Evolutionary conservation across 441 rosid genomes (phyloP).

Genomic region (Eruca vesicaria): DNA sequence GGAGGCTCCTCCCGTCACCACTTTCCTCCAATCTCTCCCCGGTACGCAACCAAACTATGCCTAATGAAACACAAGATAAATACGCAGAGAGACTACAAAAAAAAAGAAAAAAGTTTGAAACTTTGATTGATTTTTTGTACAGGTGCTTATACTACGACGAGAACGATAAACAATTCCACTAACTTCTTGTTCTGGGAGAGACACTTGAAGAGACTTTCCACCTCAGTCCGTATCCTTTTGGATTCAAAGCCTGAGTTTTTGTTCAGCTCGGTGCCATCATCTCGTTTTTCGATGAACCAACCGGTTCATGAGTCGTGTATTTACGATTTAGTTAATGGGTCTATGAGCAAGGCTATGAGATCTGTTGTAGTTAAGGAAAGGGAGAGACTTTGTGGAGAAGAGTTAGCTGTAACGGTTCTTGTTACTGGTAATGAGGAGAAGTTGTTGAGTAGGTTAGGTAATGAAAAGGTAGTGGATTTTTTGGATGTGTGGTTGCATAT

Average conservation of each 20-base stretch:
- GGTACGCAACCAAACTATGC: slow-evolving; percentile 35
- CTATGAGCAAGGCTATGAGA: slow-evolving; percentile 45
- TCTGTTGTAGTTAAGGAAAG: slow-evolving; percentile 44
- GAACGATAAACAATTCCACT: slow-evolving; percentile 56
- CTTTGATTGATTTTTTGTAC: slow-evolving; percentile 5
- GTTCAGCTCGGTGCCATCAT: slow-evolving; percentile 32
- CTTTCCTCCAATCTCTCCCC: slow-evolving; percentile 64
- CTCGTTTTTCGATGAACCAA: slow-evolving; percentile 7
- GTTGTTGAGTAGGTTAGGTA: slow-evolving; percentile 31
- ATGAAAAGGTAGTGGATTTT: slow-evolving; percentile 21
- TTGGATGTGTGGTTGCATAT: slow-evolving; percentile 66
- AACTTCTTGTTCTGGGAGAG: slow-evolving; percentile 70
- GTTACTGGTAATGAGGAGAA: slow-evolving; percentile 51
- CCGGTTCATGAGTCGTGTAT: slow-evolving; percentile 42
- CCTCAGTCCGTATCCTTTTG: slow-evolving; percentile 54
- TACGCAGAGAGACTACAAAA: background rate
- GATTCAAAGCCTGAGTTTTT: slow-evolving; percentile 52
- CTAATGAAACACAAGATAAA: background rate
- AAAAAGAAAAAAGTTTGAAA: background rate
- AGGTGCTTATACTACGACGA: slow-evolving; percentile 86
- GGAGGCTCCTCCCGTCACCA: slow-evolving; percentile 53
- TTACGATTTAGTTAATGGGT: slow-evolving; percentile 43
- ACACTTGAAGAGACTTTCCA: slow-evolving; percentile 55
- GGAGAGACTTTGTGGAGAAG: slow-evolving; percentile 43
- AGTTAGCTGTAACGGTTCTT: slow-evolving; percentile 70